Conservation (phyloP, 768 basidiomycete species). For the Termitomyces sp. region DNA sequence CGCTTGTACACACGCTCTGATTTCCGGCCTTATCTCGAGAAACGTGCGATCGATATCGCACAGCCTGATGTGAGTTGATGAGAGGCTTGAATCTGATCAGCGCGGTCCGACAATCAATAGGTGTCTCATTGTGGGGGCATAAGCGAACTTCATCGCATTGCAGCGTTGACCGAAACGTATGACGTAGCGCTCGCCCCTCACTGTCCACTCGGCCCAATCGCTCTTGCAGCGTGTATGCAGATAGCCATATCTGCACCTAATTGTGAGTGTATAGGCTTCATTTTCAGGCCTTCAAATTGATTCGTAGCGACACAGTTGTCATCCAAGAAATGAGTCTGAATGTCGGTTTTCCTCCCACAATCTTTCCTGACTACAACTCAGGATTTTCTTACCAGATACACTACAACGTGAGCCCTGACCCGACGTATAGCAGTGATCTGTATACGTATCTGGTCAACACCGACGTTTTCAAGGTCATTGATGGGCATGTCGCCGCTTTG, state of each 20-base stretch:
- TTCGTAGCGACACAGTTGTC: conserved; percentile 29
- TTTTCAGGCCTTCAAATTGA: neutral
- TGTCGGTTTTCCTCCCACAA: conserved; percentile 20
- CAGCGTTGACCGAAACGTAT: conserved; percentile 57
- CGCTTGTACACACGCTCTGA: conserved; percentile 58
- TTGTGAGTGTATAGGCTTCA: conserved; percentile 30
- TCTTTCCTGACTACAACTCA: neutral
- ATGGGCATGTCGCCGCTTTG: conserved; percentile 44
- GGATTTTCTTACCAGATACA: conserved; percentile 43
- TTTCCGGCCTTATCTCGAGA: conserved; percentile 61
- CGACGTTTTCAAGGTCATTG: conserved; percentile 44
- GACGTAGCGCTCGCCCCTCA: conserved; percentile 72
- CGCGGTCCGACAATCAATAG: conserved; percentile 19
- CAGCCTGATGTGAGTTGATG: conserved; percentile 53
- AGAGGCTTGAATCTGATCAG: neutral
- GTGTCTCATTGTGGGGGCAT: conserved; percentile 60
- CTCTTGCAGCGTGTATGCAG: conserved; percentile 66
- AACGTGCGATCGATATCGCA: conserved; percentile 58
- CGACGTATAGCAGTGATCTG: conserved; percentile 38
- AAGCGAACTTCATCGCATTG: conserved; percentile 51
- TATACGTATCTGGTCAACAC: conserved; percentile 53
- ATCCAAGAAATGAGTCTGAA: conserved; percentile 68
- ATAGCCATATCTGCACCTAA: conserved; percentile 55
- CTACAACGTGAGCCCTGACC: conserved; percentile 45
- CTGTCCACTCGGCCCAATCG: conserved; percentile 68